These are phyloP conservation scores for Leccinum subtestaceum DNA, from an alignment of 768 basidiomycete genomes.

Conservation along the genomic window DNA sequence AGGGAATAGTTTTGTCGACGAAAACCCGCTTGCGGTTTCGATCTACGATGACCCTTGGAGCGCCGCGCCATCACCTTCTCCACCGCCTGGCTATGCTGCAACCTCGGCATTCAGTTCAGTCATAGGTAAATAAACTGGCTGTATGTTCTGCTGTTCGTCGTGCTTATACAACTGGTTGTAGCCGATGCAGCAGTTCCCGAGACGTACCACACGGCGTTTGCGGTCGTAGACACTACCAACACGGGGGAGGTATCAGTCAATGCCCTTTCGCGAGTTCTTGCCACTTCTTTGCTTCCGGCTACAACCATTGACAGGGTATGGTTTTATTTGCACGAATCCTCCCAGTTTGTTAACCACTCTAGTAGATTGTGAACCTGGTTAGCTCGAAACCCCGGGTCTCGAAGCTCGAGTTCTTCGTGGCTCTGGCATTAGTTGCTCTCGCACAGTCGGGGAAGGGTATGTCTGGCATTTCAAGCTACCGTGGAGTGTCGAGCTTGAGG, in stretches of 20 bases:
- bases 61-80: constrained; percentile 66
- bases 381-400: constrained; percentile 79
- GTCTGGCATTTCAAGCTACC: constrained; percentile 10
- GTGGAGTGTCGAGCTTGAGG: neutral
- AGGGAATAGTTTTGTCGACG: constrained; percentile 71
- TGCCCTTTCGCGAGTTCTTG: constrained; percentile 74
- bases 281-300: constrained; percentile 77
- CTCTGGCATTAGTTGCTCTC: constrained; percentile 81
- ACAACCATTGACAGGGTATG: constrained; percentile 76
- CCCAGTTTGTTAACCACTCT: constrained; percentile 5
- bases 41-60: constrained; percentile 86
- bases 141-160: neutral
- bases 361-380: constrained; percentile 86
- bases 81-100: constrained; percentile 53
- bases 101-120: constrained; percentile 62
- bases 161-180: constrained; percentile 31
- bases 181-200: constrained; percentile 79
- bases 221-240: constrained; percentile 65
- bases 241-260: constrained; percentile 81
- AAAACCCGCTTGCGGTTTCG: constrained; percentile 70
- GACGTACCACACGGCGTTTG: constrained; percentile 72
- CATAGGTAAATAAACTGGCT: constrained; percentile 54
- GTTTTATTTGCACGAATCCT: neutral
- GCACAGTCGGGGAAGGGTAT: constrained; percentile 80
- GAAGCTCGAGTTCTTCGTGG: constrained; percentile 88